Evolutionary conservation across 495 filamentous ascomycete species (phyloP).

Genomic region (Xylaria castorea): DNA sequence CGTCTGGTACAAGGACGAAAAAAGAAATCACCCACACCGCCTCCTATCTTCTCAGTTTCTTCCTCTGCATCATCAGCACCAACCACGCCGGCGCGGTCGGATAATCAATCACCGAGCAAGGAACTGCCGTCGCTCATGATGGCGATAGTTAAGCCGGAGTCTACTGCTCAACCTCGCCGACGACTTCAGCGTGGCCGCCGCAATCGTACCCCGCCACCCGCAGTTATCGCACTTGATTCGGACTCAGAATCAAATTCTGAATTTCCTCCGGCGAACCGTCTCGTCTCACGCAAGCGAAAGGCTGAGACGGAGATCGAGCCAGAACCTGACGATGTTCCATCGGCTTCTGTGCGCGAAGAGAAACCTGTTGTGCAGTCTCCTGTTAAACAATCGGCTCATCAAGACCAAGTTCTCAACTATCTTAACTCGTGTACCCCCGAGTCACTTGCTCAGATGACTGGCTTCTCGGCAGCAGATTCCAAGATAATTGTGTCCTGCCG

Average conservation of each 20-base stretch:
- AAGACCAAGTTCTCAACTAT: slow-evolving; percentile 68
- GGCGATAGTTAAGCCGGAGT: slow-evolving; percentile 37
- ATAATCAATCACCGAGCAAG: slow-evolving; percentile 22
- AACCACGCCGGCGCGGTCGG: slow-evolving; percentile 33
- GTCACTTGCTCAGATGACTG: slow-evolving; percentile 79
- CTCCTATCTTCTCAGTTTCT: slow-evolving; percentile 36
- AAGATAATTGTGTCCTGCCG: slow-evolving; percentile 68
- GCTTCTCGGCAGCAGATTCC: slow-evolving; percentile 70
- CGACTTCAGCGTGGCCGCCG: slow-evolving; percentile 68
- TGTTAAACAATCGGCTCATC: slow-evolving; percentile 3
- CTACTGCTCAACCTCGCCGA: slow-evolving; percentile 43
- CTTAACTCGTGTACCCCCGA: slow-evolving; percentile 79
- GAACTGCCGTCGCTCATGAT: neutral
- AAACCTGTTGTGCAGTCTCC: slow-evolving; percentile 63
- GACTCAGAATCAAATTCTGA: slow-evolving; percentile 20
- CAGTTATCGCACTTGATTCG: slow-evolving; percentile 25
- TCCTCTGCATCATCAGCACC: slow-evolving; percentile 33
- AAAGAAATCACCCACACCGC: slow-evolving; percentile 29
- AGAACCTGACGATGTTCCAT: slow-evolving; percentile 12
- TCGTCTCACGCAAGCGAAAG: slow-evolving; percentile 30
- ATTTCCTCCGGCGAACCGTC: neutral
- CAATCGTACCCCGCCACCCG: slow-evolving; percentile 53
- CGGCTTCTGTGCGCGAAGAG: slow-evolving; percentile 51
- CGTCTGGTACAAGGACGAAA: slow-evolving; percentile 37
- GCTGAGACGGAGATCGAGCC: slow-evolving; percentile 20